Conservation (phyloP, 2,329 filamentous ascomycete genomes). For the Microsporum canis region DNA sequence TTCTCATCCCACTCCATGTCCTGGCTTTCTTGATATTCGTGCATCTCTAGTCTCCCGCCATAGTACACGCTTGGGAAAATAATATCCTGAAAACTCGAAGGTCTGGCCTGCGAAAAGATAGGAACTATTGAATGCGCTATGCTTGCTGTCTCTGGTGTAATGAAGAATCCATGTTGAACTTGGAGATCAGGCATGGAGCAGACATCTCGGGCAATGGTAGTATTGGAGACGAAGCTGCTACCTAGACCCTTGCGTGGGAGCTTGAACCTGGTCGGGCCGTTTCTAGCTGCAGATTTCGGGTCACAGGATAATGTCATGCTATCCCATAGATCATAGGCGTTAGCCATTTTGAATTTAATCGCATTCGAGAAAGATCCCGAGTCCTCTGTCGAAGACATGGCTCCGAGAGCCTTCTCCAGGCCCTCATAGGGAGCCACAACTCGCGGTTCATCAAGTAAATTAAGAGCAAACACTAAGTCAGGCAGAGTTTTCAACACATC, state of each 20-base stretch:
- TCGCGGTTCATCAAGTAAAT: conserved; percentile 14
- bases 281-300: conserved; percentile 9
- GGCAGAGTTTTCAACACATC: conserved; percentile 10
- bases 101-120: conserved; percentile 13
- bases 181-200: conserved; percentile 6
- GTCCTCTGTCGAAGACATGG: not conserved
- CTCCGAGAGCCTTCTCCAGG: not conserved
- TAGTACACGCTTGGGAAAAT: conserved; percentile 43
- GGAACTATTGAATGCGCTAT: conserved; percentile 14
- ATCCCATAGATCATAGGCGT: conserved; percentile 10
- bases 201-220: conserved; percentile 3
- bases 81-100: conserved; percentile 30
- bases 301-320: conserved; percentile 12
- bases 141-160: conserved; percentile 5
- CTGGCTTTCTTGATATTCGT: conserved; percentile 29
- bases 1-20: conserved; percentile 43
- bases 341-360: not conserved
- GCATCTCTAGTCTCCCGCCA: conserved; percentile 21
- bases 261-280: conserved; percentile 1
- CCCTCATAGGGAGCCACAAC: conserved; percentile 10
- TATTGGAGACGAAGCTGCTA: conserved; percentile 6
- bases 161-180: conserved; percentile 3
- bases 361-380: not conserved
- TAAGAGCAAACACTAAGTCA: conserved; percentile 14
- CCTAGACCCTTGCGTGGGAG: not conserved